Evolutionary conservation across 2,329 filamentous ascomycete species (phyloP), one percentile per base, ranked within the genome.

Genomic region (Blumeria graminis): DNA sequence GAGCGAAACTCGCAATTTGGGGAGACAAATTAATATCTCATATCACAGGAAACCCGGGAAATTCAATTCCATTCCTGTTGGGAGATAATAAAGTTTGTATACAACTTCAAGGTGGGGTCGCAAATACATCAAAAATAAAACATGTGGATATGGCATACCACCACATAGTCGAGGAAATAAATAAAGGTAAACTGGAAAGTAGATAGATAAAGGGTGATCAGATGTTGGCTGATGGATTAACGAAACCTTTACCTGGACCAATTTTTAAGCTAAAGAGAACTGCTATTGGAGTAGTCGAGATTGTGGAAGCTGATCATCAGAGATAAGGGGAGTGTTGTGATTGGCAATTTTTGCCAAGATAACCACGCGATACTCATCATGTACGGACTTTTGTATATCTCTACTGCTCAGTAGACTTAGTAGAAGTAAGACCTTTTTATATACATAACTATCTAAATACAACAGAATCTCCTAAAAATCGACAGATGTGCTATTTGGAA

Each of bases 281-380:
- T n/a, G n/a, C n/a, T n/a, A n/a, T n/a, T n/a, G n/a, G n/a, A n/a
- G n/a, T n/a, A n/a, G n/a, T n/a, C n/a, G n/a, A n/a, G n/a, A n/a
- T n/a, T 35, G 7, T 6, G 6, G 48, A 52, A 16, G 4, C 16
- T 11, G 33, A 36, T 36, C 33, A 52, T 7, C 16, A 6, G 48
- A 52, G 48, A 18, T 52, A 52, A 52, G 48, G 48, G 48, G 33
- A 36, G 28, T 52, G 48, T 52, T 28, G n/a, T 45, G n/a, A n/a
- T n/a, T n/a, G n/a, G n/a, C n/a, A n/a, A n/a, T n/a, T n/a, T n/a
- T n/a, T n/a, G n/a, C n/a, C n/a, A n/a, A n/a, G n/a, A n/a, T n/a
- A n/a, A n/a, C n/a, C n/a, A n/a, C n/a, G n/a, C n/a, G n/a, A n/a
- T n/a, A n/a, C n/a, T n/a, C n/a, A n/a, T n/a, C n/a, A n/a, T n/a